These are phyloP conservation scores for Pyrenochaeta sp. DNA, from an alignment of 2,329 filamentous ascomycete genomes.

Conservation along the genomic window DNA sequence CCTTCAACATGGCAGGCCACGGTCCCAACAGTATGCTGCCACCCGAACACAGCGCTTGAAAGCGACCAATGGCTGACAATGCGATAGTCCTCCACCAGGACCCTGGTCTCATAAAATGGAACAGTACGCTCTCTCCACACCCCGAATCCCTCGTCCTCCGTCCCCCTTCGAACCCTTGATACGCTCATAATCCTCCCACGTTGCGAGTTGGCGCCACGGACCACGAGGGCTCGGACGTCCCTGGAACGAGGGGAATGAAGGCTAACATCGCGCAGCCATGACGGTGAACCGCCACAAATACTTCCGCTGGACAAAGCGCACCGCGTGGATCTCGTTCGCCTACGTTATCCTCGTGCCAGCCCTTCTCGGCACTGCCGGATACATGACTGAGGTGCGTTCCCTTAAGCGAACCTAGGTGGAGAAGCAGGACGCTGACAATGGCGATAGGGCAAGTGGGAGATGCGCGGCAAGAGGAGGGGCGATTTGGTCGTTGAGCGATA, in stretches of 20 bases:
- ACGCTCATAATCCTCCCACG: too few relatives aligned
- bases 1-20: constrained; percentile 38
- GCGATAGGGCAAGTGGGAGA: constrained; percentile 79
- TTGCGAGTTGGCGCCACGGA: too few relatives aligned
- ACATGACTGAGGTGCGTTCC: constrained; percentile 81
- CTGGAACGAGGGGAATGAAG: neutral
- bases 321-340: constrained; percentile 78
- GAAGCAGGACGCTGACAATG: constrained; percentile 23
- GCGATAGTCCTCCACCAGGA: constrained; percentile 58
- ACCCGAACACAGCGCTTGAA: neutral
- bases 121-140: constrained; percentile 55
- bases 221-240: neutral
- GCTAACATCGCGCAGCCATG: constrained; percentile 68
- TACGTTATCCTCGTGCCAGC: constrained; percentile 78
- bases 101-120: constrained; percentile 65
- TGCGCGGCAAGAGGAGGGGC: constrained; percentile 87
- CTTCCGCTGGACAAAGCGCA: constrained; percentile 91
- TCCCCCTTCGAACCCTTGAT: too few relatives aligned
- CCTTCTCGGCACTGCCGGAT: constrained; percentile 74
- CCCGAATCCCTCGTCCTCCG: constrained; percentile 45
- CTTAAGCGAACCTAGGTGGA: neutral
- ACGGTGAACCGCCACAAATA: constrained; percentile 85
- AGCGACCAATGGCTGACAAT: constrained; percentile 33
- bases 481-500: constrained; percentile 84
- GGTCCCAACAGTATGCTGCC: constrained; percentile 30